These are phyloP conservation scores for Tylopilus plumbeoviolaceoides DNA, from an alignment of 768 basidiomycete species.

Conservation along the genomic window DNA sequence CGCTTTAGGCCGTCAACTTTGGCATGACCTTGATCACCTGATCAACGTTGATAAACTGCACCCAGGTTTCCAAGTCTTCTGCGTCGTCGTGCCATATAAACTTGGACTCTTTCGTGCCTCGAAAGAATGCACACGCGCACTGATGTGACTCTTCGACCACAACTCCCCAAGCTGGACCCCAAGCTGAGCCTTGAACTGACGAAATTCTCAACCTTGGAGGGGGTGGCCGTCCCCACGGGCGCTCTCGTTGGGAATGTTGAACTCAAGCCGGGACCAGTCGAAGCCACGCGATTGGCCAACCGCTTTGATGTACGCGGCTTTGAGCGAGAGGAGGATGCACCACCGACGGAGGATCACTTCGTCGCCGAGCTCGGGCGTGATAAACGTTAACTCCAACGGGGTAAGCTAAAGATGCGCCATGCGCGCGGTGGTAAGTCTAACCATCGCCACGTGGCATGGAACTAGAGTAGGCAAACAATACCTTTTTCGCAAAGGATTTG, in stretches of 20 bases:
- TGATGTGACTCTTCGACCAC: constrained; percentile 65
- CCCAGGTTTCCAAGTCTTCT: constrained; percentile 71
- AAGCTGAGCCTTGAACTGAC: constrained; percentile 69
- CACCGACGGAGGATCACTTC: constrained; percentile 68
- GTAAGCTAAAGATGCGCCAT: constrained; percentile 32
- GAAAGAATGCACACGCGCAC: constrained; percentile 74
- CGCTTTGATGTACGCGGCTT: constrained; percentile 78
- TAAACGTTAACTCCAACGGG: constrained; percentile 47
- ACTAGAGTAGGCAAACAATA: constrained; percentile 27
- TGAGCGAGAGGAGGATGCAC: constrained; percentile 74
- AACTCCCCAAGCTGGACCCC: constrained; percentile 57
- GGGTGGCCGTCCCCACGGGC: constrained; percentile 66
- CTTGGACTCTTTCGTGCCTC: constrained; percentile 57
- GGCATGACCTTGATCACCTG: constrained; percentile 77
- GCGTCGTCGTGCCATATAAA: constrained; percentile 70
- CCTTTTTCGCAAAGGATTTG: constrained; percentile 74
- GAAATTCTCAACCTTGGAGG: constrained; percentile 84
- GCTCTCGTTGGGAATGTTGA: constrained; percentile 61
- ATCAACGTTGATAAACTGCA: constrained; percentile 81
- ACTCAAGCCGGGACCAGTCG: constrained; percentile 78
- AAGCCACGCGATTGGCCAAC: constrained; percentile 79
- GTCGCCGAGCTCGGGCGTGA: constrained; percentile 50
- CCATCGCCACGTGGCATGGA: not conserved
- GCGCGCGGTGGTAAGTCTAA: not conserved
- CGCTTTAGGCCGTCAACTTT: constrained; percentile 58